phyloP scores from a whole-genome alignment of 352 stramenopile species.

The Pythium plurisporium region DNA sequence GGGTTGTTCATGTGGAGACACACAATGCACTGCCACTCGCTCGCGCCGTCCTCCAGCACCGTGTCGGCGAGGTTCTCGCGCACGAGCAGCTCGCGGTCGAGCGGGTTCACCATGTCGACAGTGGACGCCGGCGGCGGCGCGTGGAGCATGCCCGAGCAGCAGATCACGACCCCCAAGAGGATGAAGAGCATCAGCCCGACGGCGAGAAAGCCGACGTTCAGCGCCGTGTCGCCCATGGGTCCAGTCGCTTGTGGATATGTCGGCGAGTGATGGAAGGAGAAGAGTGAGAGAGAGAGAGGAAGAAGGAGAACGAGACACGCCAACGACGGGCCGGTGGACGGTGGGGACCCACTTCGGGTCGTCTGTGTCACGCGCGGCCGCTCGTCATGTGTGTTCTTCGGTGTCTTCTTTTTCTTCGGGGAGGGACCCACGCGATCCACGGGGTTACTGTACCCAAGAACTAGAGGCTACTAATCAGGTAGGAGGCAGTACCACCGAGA shows the following conservation, averaged over 20 bases:
- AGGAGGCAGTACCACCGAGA: too few relatives aligned
- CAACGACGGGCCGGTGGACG: too few relatives aligned
- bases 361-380: too few relatives aligned
- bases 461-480: too few relatives aligned
- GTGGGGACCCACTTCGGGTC: too few relatives aligned
- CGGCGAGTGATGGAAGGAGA: neutral
- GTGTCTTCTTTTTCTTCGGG: too few relatives aligned
- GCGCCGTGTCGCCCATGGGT: conserved; percentile 13
- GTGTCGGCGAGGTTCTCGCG: conserved; percentile 38
- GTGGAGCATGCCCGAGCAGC: conserved; percentile 16
- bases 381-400: too few relatives aligned
- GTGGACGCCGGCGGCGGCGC: conserved; percentile 4
- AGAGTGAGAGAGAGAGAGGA: neutral
- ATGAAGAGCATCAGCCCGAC: conserved; percentile 20
- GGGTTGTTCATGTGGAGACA: conserved; percentile 46
- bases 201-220: conserved; percentile 16
- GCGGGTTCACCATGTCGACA: conserved; percentile 23
- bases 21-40: conserved; percentile 46
- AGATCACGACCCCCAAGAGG: conserved; percentile 22
- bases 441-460: too few relatives aligned
- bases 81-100: conserved; percentile 26
- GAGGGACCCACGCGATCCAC: too few relatives aligned
- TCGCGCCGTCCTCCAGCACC: conserved; percentile 31
- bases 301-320: neutral
- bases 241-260: too few relatives aligned